Percentiles rank a stretch among this genome's conserved stretches.
These are phyloP conservation scores for Solanum infundibuliforme DNA, from an alignment of 257 asterid genomes.

Conservation along the genomic window DNA sequence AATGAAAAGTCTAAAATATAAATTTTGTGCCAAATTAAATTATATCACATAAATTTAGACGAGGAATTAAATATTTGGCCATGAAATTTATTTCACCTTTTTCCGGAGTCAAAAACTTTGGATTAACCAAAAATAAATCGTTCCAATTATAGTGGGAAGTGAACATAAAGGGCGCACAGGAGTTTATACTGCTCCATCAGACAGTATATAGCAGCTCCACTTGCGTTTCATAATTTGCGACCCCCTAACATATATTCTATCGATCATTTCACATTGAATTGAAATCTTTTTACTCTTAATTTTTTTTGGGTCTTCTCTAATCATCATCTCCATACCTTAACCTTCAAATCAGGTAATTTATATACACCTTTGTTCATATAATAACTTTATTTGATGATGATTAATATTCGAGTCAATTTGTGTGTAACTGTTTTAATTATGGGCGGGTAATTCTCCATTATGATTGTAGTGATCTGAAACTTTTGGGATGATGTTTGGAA, in stretches of 20 bases:
- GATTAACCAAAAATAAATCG: no score
- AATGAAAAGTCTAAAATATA: no score
- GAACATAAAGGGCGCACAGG: neutral
- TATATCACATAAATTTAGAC: no score
- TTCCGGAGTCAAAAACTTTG: no score
- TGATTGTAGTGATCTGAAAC: neutral
- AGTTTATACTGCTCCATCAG: neutral
- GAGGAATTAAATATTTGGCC: no score
- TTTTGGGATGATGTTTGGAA: neutral
- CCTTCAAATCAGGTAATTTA: neutral
- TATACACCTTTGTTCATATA: neutral
- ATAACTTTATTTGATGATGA: neutral
- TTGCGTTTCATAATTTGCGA: neutral
- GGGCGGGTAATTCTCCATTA: no score
- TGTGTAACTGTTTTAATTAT: no score
- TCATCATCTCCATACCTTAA: neutral
- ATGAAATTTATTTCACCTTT: no score
- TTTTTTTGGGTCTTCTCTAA: neutral
- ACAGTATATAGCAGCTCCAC: neutral
- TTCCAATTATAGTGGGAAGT: neutral
- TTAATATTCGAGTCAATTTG: neutral
- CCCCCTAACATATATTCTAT: neutral
- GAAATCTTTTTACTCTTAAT: neutral
- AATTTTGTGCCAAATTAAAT: no score
- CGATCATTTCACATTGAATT: neutral